Conservation (phyloP, 257 asterid genomes). For the Primulina tabacum region DNA sequence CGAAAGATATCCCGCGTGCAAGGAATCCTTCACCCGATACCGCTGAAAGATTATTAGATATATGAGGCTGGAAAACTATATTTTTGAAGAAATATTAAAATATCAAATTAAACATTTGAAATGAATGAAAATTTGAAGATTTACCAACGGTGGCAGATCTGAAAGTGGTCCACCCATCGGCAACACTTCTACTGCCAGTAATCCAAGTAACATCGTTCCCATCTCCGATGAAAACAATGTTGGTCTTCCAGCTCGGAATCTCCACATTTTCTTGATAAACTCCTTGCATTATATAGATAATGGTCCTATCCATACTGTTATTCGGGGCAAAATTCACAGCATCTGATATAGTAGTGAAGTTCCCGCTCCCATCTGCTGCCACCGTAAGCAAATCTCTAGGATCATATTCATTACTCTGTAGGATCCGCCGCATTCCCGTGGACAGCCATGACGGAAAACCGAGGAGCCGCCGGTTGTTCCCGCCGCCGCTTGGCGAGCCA, state of each 20-base stretch:
- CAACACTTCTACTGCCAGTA: conserved; percentile 55
- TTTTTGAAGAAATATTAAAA: no score
- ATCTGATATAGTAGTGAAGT: conserved; percentile 50
- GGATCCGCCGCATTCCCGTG: conserved; percentile 34
- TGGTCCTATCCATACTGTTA: conserved; percentile 49
- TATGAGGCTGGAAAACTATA: no score
- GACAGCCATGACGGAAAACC: conserved; percentile 64
- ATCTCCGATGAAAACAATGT: conserved; percentile 79
- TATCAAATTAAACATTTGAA: no score
- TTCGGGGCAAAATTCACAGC: conserved; percentile 67
- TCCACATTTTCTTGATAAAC: conserved; percentile 73
- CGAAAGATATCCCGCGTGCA: conserved; percentile 74
- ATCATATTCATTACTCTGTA: conserved; percentile 49
- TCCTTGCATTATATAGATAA: conserved; percentile 59
- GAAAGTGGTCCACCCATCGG: conserved; percentile 88
- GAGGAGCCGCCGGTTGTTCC: conserved; percentile 46
- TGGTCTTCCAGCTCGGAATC: conserved; percentile 71
- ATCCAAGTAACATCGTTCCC: conserved; percentile 64
- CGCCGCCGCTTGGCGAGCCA: conserved; percentile 16
- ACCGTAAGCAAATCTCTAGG: conserved; percentile 49
- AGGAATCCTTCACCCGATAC: conserved; percentile 80
- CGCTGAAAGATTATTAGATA: no score
- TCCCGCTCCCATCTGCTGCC: conserved; percentile 74
- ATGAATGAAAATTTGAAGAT: background rate
- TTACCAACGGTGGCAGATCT: conserved; percentile 92